Percentiles rank a stretch among this genome's conserved stretches.
These are phyloP conservation scores for Cucurbita moschata DNA, from an alignment of 306 rosid genomes.

Conservation along the genomic window DNA sequence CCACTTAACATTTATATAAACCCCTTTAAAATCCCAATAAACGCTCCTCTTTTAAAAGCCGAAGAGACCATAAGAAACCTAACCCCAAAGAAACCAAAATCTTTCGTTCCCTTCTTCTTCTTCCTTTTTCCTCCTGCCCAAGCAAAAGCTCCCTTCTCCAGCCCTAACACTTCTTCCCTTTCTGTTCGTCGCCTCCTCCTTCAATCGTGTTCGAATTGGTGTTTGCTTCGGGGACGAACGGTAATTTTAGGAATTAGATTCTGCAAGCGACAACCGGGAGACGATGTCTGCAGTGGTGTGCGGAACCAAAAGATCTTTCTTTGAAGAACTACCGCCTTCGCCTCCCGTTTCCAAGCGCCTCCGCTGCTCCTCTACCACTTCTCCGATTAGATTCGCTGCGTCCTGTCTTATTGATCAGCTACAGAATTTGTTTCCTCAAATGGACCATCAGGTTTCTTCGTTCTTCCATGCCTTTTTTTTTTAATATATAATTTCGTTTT, in stretches of 20 bases:
- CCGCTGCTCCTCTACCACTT: slow-evolving; percentile 76
- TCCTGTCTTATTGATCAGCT: slow-evolving; percentile 57
- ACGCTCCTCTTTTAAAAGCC: no score
- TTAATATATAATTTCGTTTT: not conserved
- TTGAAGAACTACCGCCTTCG: slow-evolving; percentile 88
- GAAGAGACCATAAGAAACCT: no score
- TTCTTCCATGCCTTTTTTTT: not conserved
- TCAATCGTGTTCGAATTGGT: slow-evolving; percentile 4
- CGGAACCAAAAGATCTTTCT: slow-evolving; percentile 94
- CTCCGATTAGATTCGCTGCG: slow-evolving; percentile 53
- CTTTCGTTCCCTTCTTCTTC: no score
- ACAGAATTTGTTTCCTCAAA: slow-evolving; percentile 52
- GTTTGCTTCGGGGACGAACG: not conserved
- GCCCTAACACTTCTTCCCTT: not conserved
- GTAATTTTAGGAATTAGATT: not conserved
- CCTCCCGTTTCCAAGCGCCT: slow-evolving; percentile 77
- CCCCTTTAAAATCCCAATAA: no score
- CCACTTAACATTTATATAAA: no score
- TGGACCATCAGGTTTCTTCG: slow-evolving; percentile 42
- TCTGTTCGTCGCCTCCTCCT: not conserved
- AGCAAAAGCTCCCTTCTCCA: not conserved
- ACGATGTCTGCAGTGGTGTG: slow-evolving; percentile 98
- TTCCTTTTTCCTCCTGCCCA: not conserved
- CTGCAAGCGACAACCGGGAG: slow-evolving; percentile 8
- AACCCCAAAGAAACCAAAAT: no score